Evolutionary conservation across 139 green algal genomes (phyloP).

Genomic region (Bryopsis sp.): DNA sequence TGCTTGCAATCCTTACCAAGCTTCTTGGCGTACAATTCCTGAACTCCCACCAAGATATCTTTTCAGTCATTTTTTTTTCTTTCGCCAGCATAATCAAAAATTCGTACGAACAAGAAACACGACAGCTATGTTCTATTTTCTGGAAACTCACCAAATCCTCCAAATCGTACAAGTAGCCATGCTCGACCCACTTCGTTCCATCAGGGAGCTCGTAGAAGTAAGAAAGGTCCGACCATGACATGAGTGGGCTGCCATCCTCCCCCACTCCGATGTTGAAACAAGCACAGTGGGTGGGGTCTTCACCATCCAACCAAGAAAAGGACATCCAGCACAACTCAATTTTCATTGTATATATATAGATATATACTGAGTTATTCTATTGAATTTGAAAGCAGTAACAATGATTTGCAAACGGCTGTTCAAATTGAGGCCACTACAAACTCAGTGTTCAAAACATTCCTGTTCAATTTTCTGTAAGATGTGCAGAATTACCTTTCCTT

Average conservation of each 20-base stretch:
- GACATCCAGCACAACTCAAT: too few relatives aligned
- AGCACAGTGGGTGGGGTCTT: slow-evolving; percentile 25
- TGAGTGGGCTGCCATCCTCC: slow-evolving; percentile 25
- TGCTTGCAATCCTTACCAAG: slow-evolving; percentile 1
- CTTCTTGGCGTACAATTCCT: slow-evolving; percentile 17
- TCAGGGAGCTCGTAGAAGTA: slow-evolving; percentile 36
- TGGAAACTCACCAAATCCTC: slow-evolving; percentile 31
- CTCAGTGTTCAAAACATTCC: too few relatives aligned
- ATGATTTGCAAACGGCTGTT: too few relatives aligned
- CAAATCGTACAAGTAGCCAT: slow-evolving; percentile 28
- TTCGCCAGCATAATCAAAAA: slow-evolving; percentile 2
- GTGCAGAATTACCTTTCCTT: not conserved
- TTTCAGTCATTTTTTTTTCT: not conserved
- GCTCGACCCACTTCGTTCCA: slow-evolving; percentile 35
- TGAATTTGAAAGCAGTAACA: too few relatives aligned
- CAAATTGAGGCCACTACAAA: too few relatives aligned
- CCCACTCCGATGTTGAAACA: slow-evolving; percentile 36
- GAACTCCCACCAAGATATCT: not conserved
- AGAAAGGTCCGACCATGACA: slow-evolving; percentile 33
- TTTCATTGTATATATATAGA: too few relatives aligned
- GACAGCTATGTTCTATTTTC: slow-evolving; percentile 1
- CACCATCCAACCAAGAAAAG: not conserved
- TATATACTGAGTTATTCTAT: too few relatives aligned
- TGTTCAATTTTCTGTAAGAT: not conserved
- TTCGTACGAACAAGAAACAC: not conserved